These are phyloP conservation scores for Blastomyces parvus DNA, from an alignment of 2,329 filamentous ascomycete genomes.

Conservation along the genomic window DNA sequence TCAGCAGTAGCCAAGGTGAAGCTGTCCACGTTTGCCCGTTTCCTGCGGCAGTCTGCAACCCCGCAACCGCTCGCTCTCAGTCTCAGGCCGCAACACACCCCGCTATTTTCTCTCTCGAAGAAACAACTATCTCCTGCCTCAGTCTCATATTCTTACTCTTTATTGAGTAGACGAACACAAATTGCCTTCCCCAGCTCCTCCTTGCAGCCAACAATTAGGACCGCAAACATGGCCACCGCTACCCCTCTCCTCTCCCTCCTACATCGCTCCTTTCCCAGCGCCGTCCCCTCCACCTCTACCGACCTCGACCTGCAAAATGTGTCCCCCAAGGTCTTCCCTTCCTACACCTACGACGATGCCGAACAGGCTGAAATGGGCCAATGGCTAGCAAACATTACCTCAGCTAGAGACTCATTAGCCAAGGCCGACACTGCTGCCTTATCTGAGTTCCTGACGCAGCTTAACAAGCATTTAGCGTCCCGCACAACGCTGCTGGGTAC, in stretches of 20 bases:
- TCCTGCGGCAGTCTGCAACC: conserved; percentile 18
- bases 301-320: conserved; percentile 38
- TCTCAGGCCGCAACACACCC: neutral
- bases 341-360: conserved; percentile 60
- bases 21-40: conserved; percentile 8
- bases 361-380: conserved; percentile 83
- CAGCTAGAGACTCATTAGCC: conserved; percentile 48
- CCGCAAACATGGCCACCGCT: conserved; percentile 24
- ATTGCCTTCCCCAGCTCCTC: neutral
- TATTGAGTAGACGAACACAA: neutral
- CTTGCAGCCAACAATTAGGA: neutral
- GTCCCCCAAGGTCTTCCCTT: conserved; percentile 55
- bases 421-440: conserved; percentile 47
- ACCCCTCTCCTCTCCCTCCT: conserved; percentile 37
- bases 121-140: neutral
- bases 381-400: conserved; percentile 71
- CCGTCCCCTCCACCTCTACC: conserved; percentile 32
- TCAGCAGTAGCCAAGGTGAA: conserved; percentile 12
- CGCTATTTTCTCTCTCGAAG: conserved; percentile 5
- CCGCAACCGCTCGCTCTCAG: conserved; percentile 11
- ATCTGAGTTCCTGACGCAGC: conserved; percentile 59
- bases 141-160: neutral
- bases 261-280: conserved; percentile 36
- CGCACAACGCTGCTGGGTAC: conserved; percentile 81
- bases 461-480: conserved; percentile 80